Conservation (phyloP, 306 rosid species). For the Glycine latifolia region DNA sequence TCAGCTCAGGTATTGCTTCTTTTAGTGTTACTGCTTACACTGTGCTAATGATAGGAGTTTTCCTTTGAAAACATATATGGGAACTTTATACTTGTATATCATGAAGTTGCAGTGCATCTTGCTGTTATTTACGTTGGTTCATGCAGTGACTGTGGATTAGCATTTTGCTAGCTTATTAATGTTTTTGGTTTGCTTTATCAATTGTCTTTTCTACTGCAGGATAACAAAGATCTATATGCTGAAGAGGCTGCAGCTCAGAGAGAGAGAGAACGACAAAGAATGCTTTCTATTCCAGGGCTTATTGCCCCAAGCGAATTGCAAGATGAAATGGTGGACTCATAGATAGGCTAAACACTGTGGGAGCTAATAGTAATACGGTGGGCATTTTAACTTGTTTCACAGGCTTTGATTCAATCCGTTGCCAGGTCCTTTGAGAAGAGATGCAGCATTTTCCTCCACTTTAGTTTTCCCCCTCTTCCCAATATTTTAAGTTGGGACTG, state of each 20-base stretch:
- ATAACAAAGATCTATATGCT: conserved; percentile 94
- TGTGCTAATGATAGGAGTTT: conserved; percentile 10
- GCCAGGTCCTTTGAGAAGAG: conserved; percentile 52
- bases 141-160: neutral
- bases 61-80: neutral
- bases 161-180: neutral
- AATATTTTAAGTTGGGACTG: conserved; percentile 58
- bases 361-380: conserved; percentile 51
- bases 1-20: conserved; percentile 84
- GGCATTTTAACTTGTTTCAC: conserved; percentile 51
- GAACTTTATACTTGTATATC: too few relatives aligned
- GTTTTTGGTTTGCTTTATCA: neutral
- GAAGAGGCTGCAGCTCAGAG: conserved; percentile 98
- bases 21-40: neutral
- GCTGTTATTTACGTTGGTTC: neutral
- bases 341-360: conserved; percentile 48
- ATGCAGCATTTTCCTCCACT: conserved; percentile 55
- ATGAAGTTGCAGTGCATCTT: conserved; percentile 16
- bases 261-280: conserved; percentile 93
- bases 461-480: conserved; percentile 56
- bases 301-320: conserved; percentile 97
- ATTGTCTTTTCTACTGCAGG: conserved; percentile 59
- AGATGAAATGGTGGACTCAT: conserved; percentile 97
- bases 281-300: conserved; percentile 97
- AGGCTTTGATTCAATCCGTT: conserved; percentile 55